These are phyloP conservation scores for Phytophthora boehmeriae DNA, from an alignment of 352 stramenopile genomes.

Conservation along the genomic window DNA sequence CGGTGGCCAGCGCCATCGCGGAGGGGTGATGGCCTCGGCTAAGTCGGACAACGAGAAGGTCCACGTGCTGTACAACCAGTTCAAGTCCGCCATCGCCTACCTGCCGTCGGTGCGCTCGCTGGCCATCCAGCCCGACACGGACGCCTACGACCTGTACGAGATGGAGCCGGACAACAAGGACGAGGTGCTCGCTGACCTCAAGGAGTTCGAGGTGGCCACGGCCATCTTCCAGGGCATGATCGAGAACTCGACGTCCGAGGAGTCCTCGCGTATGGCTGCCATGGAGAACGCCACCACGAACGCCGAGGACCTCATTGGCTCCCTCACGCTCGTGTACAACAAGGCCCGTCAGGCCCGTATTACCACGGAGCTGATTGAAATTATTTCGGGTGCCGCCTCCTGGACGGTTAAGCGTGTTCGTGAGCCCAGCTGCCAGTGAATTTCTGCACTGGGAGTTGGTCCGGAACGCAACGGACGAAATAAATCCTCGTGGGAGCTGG, in stretches of 20 bases:
- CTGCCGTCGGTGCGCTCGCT: constrained; percentile 90
- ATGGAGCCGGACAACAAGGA: constrained; percentile 98
- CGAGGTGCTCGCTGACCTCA: constrained; percentile 96
- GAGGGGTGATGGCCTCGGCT: constrained; percentile 72
- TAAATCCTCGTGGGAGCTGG: constrained; percentile 15
- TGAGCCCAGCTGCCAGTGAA: constrained; percentile 12
- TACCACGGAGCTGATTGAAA: constrained; percentile 98
- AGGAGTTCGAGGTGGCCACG: constrained; percentile 92
- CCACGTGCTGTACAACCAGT: constrained; percentile 98
- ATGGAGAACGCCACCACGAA: constrained; percentile 99
- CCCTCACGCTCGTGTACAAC: constrained; percentile 90
- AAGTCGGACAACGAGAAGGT: constrained; percentile 92
- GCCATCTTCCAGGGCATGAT: constrained; percentile 97
- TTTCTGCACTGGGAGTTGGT: constrained; percentile 20
- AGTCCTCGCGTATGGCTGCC: constrained; percentile 98
- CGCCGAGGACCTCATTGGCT: constrained; percentile 97
- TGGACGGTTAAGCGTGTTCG: constrained; percentile 84
- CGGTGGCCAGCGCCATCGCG: constrained; percentile 91
- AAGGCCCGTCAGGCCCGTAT: constrained; percentile 95
- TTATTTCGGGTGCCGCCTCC: constrained; percentile 97
- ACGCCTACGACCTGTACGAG: constrained; percentile 94
- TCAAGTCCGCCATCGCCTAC: constrained; percentile 96
- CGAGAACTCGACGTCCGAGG: constrained; percentile 97
- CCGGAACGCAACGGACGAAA: constrained; percentile 28
- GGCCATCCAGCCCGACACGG: constrained; percentile 59